Evolutionary conservation across 768 basidiomycete species (phyloP), one percentile per base, ranked within the genome.

Genomic region (Pulveroboletus ravenelii): DNA sequence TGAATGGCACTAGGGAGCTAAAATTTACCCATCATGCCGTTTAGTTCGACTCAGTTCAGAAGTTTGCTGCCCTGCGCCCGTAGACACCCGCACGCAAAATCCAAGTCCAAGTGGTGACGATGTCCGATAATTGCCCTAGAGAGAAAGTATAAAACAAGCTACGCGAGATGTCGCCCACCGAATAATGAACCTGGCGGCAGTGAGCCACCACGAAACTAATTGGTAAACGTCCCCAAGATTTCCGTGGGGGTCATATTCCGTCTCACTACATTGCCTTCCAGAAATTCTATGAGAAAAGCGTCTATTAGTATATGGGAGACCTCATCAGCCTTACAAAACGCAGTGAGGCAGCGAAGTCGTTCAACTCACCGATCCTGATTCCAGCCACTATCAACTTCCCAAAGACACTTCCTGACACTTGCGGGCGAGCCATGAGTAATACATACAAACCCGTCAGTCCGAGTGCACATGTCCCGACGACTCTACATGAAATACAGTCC

Each of bases 401-500:
- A 29, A 74, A 61, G 5, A 74, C 65, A 2, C 78, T 80, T 6
- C 86, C 85, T 8, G 81, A 84, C 10, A 82, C 82, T 38, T 73
- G 72, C 23, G 75, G 73, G 41, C 87, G 80, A 25, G 85, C 77
- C 71, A 79, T 76, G 63, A 76, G 75, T 25, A 89, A 65, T 2
- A 87, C 85, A 61, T 89, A 88, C 23, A 82, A 53, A 6, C 88
- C 87, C 5, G 81, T 76, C 5, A 76, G 76, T 18, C 74, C 79
- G 5, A 89, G 74, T 2, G 82, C 80, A 29, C 72, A 80, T 0
- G 85, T 78, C 17, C 87, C 86, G 36, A 86, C 77, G 48, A 88
- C 70, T 37, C 79, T 78, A 63, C 88, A 89, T 1, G 83, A 75
- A n/a, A 86, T 59, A 52, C 87, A 89, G 39, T 88, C 84, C 39